Evolutionary conservation across 306 rosid species (phyloP).

Genomic region (Medicago lupulina): DNA sequence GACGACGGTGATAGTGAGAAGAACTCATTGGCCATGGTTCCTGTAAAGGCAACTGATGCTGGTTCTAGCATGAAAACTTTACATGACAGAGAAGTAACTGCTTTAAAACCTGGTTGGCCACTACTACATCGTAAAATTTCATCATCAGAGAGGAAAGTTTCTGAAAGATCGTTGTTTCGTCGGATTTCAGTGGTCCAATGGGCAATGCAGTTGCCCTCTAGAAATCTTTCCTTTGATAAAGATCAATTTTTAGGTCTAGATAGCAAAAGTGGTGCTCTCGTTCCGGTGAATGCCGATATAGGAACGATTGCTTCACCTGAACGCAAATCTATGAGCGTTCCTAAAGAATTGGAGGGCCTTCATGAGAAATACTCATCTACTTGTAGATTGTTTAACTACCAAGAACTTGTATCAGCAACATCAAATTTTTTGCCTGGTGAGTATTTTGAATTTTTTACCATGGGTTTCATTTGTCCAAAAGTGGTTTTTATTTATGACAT

Average conservation of each 20-base stretch:
- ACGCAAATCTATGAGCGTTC: slow-evolving; percentile 37
- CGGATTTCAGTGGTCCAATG: slow-evolving; percentile 89
- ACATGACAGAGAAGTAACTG: slow-evolving; percentile 49
- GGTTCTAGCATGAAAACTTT: slow-evolving; percentile 37
- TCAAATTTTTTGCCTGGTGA: slow-evolving; percentile 81
- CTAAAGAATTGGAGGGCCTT: slow-evolving; percentile 79
- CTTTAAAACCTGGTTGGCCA: slow-evolving; percentile 91
- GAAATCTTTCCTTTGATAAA: slow-evolving; percentile 47
- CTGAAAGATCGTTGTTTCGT: slow-evolving; percentile 44
- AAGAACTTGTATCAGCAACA: slow-evolving; percentile 79
- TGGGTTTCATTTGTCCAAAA: slow-evolving; percentile 8
- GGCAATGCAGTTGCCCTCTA: slow-evolving; percentile 87
- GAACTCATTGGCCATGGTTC: slow-evolving; percentile 77
- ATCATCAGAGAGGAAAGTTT: slow-evolving; percentile 39
- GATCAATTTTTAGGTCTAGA: slow-evolving; percentile 52
- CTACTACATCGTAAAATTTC: slow-evolving; percentile 59
- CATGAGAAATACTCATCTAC: slow-evolving; percentile 82
- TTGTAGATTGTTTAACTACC: slow-evolving; percentile 79
- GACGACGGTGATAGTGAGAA: slow-evolving; percentile 43
- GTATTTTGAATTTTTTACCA: slow-evolving; percentile 25
- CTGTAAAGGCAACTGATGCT: slow-evolving; percentile 54
- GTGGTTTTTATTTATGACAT: slow-evolving; percentile 18
- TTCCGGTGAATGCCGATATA: slow-evolving; percentile 62
- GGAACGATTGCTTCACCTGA: slow-evolving; percentile 54
- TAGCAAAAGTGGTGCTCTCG: slow-evolving; percentile 76